These are phyloP conservation scores for Afroboletus lepidellus DNA, from an alignment of 1,284 basidiomycete species.

Conservation along the genomic window DNA sequence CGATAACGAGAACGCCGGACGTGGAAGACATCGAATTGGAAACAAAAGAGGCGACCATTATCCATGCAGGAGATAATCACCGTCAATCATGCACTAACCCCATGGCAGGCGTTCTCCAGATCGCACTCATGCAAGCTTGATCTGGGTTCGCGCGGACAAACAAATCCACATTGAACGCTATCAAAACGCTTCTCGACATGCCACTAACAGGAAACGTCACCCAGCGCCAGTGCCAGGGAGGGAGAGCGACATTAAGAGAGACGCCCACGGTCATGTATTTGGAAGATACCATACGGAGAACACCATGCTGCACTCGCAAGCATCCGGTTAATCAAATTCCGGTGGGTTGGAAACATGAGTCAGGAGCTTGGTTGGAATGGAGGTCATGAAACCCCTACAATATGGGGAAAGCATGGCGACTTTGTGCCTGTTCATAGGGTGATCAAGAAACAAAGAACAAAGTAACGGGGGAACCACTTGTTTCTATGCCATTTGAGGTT, in stretches of 20 bases:
- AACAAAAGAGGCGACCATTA: constrained; percentile 1
- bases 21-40: not conserved
- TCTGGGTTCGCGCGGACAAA: constrained; percentile 6
- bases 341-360: not conserved
- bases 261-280: constrained; percentile 19
- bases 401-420: constrained; percentile 3
- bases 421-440: constrained; percentile 5
- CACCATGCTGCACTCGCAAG: constrained; percentile 7
- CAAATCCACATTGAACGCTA: constrained; percentile 1
- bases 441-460: constrained; percentile 5
- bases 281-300: not conserved
- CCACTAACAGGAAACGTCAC: constrained; percentile 1
- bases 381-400: constrained; percentile 1
- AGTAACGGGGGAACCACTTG: constrained; percentile 9
- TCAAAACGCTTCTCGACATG: constrained; percentile 1
- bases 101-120: not conserved
- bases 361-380: constrained; percentile 9
- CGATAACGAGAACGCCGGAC: constrained; percentile 13
- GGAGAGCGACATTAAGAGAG: not conserved
- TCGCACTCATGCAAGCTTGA: constrained; percentile 1
- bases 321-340: constrained; percentile 17
- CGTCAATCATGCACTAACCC: constrained; percentile 20
- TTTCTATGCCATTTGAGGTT: constrained; percentile 22
- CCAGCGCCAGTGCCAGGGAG: not conserved
- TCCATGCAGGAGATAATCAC: constrained; percentile 26